These are phyloP conservation scores for Onygenales sp. DNA, from an alignment of 2,329 filamentous ascomycete genomes.

Conservation along the genomic window DNA sequence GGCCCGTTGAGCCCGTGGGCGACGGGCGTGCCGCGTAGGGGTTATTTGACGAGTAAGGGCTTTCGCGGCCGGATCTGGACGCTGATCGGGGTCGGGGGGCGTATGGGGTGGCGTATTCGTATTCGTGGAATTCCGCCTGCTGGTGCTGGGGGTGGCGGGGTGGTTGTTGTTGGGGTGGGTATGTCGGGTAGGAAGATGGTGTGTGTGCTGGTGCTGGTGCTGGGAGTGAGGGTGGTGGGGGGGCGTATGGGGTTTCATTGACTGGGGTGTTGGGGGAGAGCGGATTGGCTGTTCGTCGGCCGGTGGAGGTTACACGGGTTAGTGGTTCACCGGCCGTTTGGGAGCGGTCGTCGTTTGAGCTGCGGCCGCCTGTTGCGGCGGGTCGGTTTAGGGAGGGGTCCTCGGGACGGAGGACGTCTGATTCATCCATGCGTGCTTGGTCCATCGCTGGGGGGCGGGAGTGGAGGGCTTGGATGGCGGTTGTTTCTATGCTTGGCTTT, in stretches of 20 bases:
- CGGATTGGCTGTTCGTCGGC: constrained; percentile 24
- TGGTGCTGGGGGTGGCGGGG: constrained; percentile 6
- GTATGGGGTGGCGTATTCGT: neutral
- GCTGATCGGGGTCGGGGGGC: too few species aligned
- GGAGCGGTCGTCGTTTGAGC: constrained; percentile 8
- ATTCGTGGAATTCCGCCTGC: constrained; percentile 5
- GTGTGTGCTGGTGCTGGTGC: constrained; percentile 4
- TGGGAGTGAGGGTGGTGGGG: constrained; percentile 5
- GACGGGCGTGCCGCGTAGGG: neutral
- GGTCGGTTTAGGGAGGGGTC: constrained; percentile 17
- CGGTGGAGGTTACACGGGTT: constrained; percentile 29
- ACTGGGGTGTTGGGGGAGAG: constrained; percentile 6
- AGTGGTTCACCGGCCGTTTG: constrained; percentile 10
- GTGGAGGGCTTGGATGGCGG: constrained; percentile 25
- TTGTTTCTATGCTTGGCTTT: constrained; percentile 21
- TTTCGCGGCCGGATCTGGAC: neutral
- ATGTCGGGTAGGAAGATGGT: too few species aligned
- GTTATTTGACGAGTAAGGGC: constrained; percentile 1
- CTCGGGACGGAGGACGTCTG: constrained; percentile 19
- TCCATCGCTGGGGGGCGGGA: constrained; percentile 24
- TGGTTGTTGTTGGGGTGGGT: neutral
- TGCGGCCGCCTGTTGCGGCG: constrained; percentile 15
- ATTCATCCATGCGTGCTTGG: constrained; percentile 18
- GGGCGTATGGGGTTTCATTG: constrained; percentile 1
- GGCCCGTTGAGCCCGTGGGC: neutral